Evolutionary conservation across 352 stramenopile species (phyloP).

Genomic region (Albugo laibachii): DNA sequence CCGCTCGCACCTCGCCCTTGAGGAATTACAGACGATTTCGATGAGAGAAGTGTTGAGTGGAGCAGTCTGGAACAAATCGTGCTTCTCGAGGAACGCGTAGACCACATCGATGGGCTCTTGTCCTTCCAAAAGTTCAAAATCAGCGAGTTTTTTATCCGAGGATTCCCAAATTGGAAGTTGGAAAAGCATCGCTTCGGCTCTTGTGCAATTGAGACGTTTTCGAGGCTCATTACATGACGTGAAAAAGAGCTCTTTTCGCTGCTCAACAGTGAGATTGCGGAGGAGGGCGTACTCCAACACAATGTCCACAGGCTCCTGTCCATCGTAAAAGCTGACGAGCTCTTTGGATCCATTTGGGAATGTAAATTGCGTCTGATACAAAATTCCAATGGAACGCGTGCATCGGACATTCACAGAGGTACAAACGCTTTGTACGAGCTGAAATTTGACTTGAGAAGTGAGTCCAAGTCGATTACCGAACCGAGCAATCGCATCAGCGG

Average conservation of each 20-base stretch:
- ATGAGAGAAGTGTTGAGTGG: conserved; percentile 56
- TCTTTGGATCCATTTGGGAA: conserved; percentile 24
- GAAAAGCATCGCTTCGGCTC: conserved; percentile 50
- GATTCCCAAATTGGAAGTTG: conserved; percentile 59
- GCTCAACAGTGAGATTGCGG: conserved; percentile 38
- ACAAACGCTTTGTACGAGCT: conserved; percentile 28
- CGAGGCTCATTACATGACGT: conserved; percentile 49
- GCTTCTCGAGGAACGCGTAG: conserved; percentile 74
- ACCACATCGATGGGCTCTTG: conserved; percentile 64
- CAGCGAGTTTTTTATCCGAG: conserved; percentile 38
- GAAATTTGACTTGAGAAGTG: conserved; percentile 27
- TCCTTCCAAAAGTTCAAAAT: conserved; percentile 50
- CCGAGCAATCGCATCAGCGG: conserved; percentile 41
- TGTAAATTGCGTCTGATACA: conserved; percentile 42
- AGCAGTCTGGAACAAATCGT: conserved; percentile 64
- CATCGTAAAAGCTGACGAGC: conserved; percentile 45
- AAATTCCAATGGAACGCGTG: conserved; percentile 25
- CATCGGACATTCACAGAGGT: conserved; percentile 27
- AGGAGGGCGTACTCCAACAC: conserved; percentile 55
- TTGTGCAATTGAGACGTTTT: conserved; percentile 44
- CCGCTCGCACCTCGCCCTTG: conserved; percentile 34
- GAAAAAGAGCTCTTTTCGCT: conserved; percentile 47
- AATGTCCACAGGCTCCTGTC: conserved; percentile 46
- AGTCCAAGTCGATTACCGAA: conserved; percentile 60
- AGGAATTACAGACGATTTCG: conserved; percentile 49